These are phyloP conservation scores for Ophiostoma perfectum DNA, from an alignment of 2,329 filamentous ascomycete species.

Conservation along the genomic window DNA sequence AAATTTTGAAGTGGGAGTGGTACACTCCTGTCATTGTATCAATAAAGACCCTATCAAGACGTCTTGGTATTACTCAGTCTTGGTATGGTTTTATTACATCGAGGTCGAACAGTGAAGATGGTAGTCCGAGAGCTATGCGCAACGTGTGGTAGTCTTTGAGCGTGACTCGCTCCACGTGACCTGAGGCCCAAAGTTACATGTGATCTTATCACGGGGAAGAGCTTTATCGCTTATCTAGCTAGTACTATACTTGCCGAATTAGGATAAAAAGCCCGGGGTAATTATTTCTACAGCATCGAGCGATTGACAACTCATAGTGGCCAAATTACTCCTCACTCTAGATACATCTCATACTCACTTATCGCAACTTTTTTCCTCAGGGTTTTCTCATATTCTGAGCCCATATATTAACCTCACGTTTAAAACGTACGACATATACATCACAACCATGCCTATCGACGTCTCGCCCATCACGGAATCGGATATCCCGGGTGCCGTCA, in stretches of 20 bases:
- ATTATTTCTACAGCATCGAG: not conserved
- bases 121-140: not conserved
- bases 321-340: not conserved
- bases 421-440: not conserved
- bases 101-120: not conserved
- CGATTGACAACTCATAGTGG: conserved; percentile 1
- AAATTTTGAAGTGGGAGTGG: not conserved
- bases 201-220: not conserved
- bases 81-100: too few relatives aligned
- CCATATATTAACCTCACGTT: not conserved
- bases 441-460: not conserved
- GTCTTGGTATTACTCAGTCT: not conserved
- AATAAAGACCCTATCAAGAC: not conserved
- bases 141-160: not conserved
- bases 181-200: not conserved
- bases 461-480: not conserved
- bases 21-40: not conserved
- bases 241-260: conserved; percentile 1
- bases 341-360: not conserved
- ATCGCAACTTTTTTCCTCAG: not conserved
- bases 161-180: conserved; percentile 2
- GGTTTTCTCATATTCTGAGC: too few relatives aligned
- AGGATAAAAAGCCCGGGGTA: conserved; percentile 14
- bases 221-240: not conserved
- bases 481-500: conserved; percentile 12